Conservation (phyloP, 345 rosid genomes). For the Raphanus raphanistrum region DNA sequence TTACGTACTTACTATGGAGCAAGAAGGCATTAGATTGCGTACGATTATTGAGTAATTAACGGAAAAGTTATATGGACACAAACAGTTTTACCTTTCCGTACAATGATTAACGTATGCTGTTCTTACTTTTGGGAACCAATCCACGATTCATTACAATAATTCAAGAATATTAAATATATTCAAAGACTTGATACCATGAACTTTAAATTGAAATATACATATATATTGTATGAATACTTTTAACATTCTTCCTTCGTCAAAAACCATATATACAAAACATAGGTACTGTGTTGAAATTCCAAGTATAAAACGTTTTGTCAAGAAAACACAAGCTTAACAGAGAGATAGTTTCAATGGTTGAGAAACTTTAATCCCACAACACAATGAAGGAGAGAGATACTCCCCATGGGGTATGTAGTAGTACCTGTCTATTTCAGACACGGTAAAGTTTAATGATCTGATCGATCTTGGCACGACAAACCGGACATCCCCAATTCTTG, state of each 20-base stretch:
- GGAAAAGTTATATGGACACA: slow-evolving; percentile 20
- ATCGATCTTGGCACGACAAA: slow-evolving; percentile 83
- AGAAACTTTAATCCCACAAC: slow-evolving; percentile 15
- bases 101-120: slow-evolving; percentile 29
- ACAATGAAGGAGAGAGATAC: slow-evolving; percentile 13
- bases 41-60: slow-evolving; percentile 27
- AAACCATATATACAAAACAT: slow-evolving; percentile 14
- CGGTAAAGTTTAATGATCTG: slow-evolving; percentile 75
- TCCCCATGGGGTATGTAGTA: background rate
- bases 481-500: slow-evolving; percentile 94
- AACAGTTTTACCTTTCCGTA: slow-evolving; percentile 14
- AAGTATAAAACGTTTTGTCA: slow-evolving; percentile 12
- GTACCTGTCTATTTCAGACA: slow-evolving; percentile 50
- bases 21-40: background rate
- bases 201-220: too few relatives aligned
- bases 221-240: background rate
- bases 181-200: background rate
- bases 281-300: background rate
- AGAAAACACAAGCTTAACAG: background rate
- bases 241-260: slow-evolving; percentile 17
- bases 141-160: background rate
- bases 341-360: slow-evolving; percentile 34
- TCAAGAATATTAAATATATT: background rate
- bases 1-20: background rate
- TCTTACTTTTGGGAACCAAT: slow-evolving; percentile 35